These are phyloP conservation scores for Colletotrichum phormii DNA, from an alignment of 2,329 filamentous ascomycete genomes.

Conservation along the genomic window DNA sequence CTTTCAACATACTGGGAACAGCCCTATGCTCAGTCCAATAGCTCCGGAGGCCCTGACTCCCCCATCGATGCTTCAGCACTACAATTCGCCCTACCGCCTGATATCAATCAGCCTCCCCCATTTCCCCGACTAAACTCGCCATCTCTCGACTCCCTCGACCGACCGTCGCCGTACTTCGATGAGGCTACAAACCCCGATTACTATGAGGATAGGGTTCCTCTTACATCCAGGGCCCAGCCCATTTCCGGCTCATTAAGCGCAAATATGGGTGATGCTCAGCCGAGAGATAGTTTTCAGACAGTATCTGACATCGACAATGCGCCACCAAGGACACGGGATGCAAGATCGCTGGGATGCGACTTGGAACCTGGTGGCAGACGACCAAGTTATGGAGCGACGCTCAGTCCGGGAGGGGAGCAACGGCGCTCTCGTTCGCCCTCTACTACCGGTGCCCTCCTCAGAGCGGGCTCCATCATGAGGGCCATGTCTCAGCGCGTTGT, in stretches of 20 bases:
- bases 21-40: conserved; percentile 53
- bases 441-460: conserved; percentile 71
- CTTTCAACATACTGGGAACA: conserved; percentile 67
- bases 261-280: conserved; percentile 52
- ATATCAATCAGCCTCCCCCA: conserved; percentile 51
- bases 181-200: conserved; percentile 52
- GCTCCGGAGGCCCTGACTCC: conserved; percentile 54
- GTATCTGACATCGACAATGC: conserved; percentile 67
- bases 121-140: conserved; percentile 26
- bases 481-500: conserved; percentile 97
- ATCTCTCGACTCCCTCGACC: conserved; percentile 45
- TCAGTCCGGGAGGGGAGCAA: conserved; percentile 61
- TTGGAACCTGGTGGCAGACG: conserved; percentile 69
- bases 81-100: conserved; percentile 66
- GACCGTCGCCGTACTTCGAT: conserved; percentile 48
- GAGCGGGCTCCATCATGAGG: conserved; percentile 81
- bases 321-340: conserved; percentile 59
- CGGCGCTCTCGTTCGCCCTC: conserved; percentile 72
- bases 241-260: conserved; percentile 63
- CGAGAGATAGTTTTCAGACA: conserved; percentile 68
- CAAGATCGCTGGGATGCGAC: conserved; percentile 65
- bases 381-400: conserved; percentile 68
- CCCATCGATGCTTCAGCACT: conserved; percentile 65
- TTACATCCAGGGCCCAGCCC: conserved; percentile 67
- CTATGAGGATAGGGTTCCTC: conserved; percentile 67